These are phyloP conservation scores for Quercus bicolor DNA, from an alignment of 306 rosid species.

Conservation along the genomic window DNA sequence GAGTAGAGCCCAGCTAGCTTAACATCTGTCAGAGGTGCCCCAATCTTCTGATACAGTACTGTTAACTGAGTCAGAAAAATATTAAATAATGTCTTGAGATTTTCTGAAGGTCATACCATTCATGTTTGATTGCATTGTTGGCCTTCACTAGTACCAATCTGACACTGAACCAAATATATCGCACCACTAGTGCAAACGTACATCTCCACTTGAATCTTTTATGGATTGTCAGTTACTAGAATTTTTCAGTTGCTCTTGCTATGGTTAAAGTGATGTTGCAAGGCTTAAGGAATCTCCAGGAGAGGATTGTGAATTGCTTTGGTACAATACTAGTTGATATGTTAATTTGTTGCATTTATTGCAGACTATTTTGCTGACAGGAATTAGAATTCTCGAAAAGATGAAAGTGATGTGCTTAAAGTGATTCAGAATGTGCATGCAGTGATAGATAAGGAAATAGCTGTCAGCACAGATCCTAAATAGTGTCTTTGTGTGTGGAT, in stretches of 20 bases:
- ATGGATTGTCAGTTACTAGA: not conserved
- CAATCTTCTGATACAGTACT: not conserved
- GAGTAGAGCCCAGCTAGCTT: not conserved
- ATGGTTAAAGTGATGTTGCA: not conserved
- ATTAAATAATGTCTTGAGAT: not conserved
- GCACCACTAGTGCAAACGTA: too few species aligned
- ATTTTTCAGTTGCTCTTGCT: not conserved
- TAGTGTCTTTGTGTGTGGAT: slow-evolving; percentile 79
- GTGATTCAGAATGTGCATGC: slow-evolving; percentile 78
- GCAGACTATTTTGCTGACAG: slow-evolving; percentile 1
- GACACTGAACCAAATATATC: too few species aligned
- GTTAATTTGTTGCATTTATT: slow-evolving; percentile 8
- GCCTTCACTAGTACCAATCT: not conserved
- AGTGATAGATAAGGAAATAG: slow-evolving; percentile 77
- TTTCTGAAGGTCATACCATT: not conserved
- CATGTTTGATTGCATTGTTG: not conserved
- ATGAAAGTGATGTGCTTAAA: slow-evolving; percentile 60
- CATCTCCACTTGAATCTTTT: not conserved
- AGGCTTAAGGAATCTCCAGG: not conserved
- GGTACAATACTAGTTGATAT: slow-evolving; percentile 14
- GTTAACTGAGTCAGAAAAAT: not conserved
- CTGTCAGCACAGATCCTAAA: slow-evolving; percentile 67
- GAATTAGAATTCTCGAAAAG: slow-evolving; percentile 66
- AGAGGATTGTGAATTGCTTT: not conserved
- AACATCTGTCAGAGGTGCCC: not conserved